Evolutionary conservation across 768 basidiomycete species (phyloP).

Genomic region (Termitomyces sp.): DNA sequence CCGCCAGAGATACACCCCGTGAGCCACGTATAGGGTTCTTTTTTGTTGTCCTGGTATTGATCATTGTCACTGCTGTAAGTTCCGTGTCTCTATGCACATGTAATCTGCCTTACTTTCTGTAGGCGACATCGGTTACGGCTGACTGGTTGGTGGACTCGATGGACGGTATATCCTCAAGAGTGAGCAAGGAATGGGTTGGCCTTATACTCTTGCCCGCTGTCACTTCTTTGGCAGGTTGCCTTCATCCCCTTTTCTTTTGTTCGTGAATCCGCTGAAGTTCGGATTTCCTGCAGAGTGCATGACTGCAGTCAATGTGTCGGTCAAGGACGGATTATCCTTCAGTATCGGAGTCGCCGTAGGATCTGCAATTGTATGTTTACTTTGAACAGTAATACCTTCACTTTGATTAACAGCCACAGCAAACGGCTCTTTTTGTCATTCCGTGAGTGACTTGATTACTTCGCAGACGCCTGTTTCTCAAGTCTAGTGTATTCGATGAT

Average conservation of each 20-base stretch:
- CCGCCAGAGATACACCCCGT: conserved; percentile 14
- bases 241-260: neutral
- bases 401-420: conserved; percentile 31
- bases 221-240: conserved; percentile 65
- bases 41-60: conserved; percentile 49
- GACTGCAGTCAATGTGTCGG: conserved; percentile 86
- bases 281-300: conserved; percentile 57
- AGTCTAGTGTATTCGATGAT: neutral
- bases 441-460: conserved; percentile 41
- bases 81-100: neutral
- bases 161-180: conserved; percentile 62
- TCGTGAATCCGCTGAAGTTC: neutral
- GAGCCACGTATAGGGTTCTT: conserved; percentile 54
- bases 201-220: conserved; percentile 86
- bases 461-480: neutral
- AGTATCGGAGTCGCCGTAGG: conserved; percentile 89
- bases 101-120: neutral
- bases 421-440: conserved; percentile 83
- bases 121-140: conserved; percentile 54
- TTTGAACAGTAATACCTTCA: neutral
- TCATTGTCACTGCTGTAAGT: conserved; percentile 58
- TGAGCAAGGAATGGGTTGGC: conserved; percentile 87
- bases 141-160: conserved; percentile 78
- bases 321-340: conserved; percentile 84
- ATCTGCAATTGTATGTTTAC: conserved; percentile 61